Base-by-base conservation (phyloP, 108 stramenopile genomes). In the Ochromonas danica region DNA sequence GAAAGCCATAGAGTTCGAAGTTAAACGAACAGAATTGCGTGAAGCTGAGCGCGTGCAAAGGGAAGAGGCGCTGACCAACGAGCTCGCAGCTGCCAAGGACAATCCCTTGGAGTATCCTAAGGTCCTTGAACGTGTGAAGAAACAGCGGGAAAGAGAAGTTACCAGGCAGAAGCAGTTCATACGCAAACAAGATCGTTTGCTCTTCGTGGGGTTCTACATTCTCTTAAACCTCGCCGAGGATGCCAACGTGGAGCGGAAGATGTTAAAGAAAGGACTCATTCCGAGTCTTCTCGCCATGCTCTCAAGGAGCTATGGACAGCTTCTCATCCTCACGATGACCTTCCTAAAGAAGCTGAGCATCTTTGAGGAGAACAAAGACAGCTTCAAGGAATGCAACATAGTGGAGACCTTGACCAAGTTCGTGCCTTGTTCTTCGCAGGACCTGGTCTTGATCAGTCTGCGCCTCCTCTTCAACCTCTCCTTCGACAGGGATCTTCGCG, bases 211-310 rank as follows among this genome's bases (percentile, higher is more conserved):
- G 78, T 61, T 90, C 25, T 86, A 89, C 62, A 71, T 90, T 61
- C 82, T 89, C 42, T 35, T 87, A 0, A 90, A 90, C 67, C 85
- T 90, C 0, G 90, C 89, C 1, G 89, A 89, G 71, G 89, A 90
- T 33, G 79, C 71, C 1, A 14, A 31, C 0, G 81, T 85, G 30
- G 90, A 90, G 78, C 39, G 78, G 71, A 89, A 88, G 61, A 89
- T 90, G 90, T 70, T 62, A 43, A 87, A 81, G 45, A 78, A 81
- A 17, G 3, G 61, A 27, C 17, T 88, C 1, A 79, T 85, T 27
- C n/a, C 40, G 31, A 2, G 67, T 22, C 70, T 86, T 0, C 70
- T 28, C 25, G 27, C 77, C 39, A 51, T 85, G 81, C 61, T 86
- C 43, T 70, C 79, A 40, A 62, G 87, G 22, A 65, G 62, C 22